These are phyloP conservation scores for Euphorbia schlechtendalii DNA, from an alignment of 441 rosid genomes.

Conservation along the genomic window DNA sequence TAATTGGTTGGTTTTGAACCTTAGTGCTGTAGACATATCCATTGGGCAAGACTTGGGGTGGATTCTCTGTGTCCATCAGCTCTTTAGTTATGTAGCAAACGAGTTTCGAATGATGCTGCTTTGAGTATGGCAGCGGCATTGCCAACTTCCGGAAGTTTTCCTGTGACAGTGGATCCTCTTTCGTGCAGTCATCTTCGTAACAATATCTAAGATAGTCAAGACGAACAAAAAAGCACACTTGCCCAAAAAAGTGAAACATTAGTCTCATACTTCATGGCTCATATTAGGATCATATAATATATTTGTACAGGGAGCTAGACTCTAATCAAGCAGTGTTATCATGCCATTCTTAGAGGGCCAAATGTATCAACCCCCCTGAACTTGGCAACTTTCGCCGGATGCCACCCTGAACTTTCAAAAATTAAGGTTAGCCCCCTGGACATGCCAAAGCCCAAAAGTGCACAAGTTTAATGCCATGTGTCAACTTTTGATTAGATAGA, in stretches of 20 bases:
- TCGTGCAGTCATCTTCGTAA: conserved; percentile 75
- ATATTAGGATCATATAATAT: too few relatives aligned
- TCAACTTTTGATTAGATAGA: too few relatives aligned
- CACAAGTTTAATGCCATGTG: too few relatives aligned
- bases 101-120: conserved; percentile 92
- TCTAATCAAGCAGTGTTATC: too few relatives aligned
- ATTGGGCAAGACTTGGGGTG: conserved; percentile 88
- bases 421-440: too few relatives aligned
- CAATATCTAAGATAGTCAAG: conserved; percentile 63
- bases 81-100: conserved; percentile 91
- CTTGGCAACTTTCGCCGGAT: too few relatives aligned
- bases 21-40: conserved; percentile 88
- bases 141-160: conserved; percentile 85
- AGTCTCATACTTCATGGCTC: not conserved
- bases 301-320: too few relatives aligned
- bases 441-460: too few relatives aligned
- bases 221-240: conserved; percentile 12
- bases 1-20: conserved; percentile 34
- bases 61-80: conserved; percentile 95
- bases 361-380: too few relatives aligned
- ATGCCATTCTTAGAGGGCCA: too few relatives aligned
- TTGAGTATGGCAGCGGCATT: conserved; percentile 70
- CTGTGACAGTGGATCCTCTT: conserved; percentile 91
- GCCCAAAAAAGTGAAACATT: not conserved
- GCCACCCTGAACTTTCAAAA: too few relatives aligned